Evolutionary conservation across 2,329 filamentous ascomycete species (phyloP).

Genomic region (Aphanocladium album): DNA sequence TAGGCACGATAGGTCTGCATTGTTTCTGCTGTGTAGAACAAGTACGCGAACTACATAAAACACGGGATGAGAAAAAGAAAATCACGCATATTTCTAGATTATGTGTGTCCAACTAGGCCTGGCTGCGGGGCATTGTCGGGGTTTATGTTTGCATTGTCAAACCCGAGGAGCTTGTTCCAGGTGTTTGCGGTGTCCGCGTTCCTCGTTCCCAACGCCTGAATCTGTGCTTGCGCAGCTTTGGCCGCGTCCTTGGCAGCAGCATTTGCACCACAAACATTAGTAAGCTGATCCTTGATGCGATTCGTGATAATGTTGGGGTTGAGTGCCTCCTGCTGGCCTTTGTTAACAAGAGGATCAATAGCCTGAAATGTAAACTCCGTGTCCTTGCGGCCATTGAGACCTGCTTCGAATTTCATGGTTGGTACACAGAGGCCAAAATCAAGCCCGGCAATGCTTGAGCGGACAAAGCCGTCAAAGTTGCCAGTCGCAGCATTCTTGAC

Average conservation of each 20-base stretch:
- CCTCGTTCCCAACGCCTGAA: conserved; percentile 44
- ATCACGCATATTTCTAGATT: background rate
- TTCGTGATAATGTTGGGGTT: conserved; percentile 73
- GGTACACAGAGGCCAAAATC: conserved; percentile 52
- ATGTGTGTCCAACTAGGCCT: background rate
- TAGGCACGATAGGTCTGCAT: no score
- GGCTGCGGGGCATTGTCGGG: background rate
- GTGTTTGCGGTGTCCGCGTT: conserved; percentile 44
- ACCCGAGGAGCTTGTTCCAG: conserved; percentile 39
- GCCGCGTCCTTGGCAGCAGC: conserved; percentile 52
- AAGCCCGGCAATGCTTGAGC: conserved; percentile 22
- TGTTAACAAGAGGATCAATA: conserved; percentile 54
- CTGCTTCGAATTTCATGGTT: conserved; percentile 55
- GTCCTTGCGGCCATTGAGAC: conserved; percentile 49
- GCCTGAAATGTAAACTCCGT: conserved; percentile 65
- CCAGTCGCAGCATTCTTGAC: conserved; percentile 22
- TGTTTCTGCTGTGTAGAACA: no score
- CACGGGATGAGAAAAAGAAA: background rate
- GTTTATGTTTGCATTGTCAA: conserved; percentile 14
- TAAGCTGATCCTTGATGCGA: conserved; percentile 64
- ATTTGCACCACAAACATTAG: conserved; percentile 61
- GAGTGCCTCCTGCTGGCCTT: conserved; percentile 58
- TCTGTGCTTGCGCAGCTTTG: conserved; percentile 46
- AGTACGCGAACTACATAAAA: background rate
- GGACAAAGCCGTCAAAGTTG: conserved; percentile 22